Evolutionary conservation across 1,284 basidiomycete species (phyloP), one percentile per base, ranked within the genome.

Genomic region (Apiotrichum brassicae): DNA sequence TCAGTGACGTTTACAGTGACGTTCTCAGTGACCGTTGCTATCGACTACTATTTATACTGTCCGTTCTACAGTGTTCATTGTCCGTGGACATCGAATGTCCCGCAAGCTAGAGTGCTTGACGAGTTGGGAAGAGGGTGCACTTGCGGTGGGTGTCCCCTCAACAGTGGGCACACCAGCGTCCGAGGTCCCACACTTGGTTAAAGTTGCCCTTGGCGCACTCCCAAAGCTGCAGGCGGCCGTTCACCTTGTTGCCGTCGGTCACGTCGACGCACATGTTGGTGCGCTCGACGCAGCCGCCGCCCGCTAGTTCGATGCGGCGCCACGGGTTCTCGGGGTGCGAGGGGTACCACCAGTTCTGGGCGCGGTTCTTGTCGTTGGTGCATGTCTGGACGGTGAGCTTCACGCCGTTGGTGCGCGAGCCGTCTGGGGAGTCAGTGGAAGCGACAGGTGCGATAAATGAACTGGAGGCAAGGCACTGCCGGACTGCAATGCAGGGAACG

Each of bases 181-280:
- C 43, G 16, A 48, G 43, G 26, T 46, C 51, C 52, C 51, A 49
- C 33, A 56, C 46, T 51, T 63, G 61, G 44, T 61, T 56, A 16
- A 43, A 41, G 51, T 61, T 60, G 23, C 46, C 51, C n/a, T 49
- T 48, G 32, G 44, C 45, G 43, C 59, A 61, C 43, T 53, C 22
- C 57, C 57, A 61, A 30, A 50, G 47, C 54, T 63, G 62, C 12
- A 61, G 48, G 26, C 18, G 34, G 23, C 48, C 48, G 32, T 54
- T 34, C 33, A 46, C 37, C 38, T 49, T 34, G 47, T 52, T 53
- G 32, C 48, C 50, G 48, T 63, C 57, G 7, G 50, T 52, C 14
- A 63, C 49, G 39, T 60, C 61, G 43, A 58, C 45, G 39, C 59
- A 60, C 18, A 37, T 24, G 40, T 42, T 37, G 3, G 49, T 44